A percentile compares a stretch with the other conserved stretches of the same genome.
Conservation (phyloP, 495 filamentous ascomycete genomes). For the Penicillium tannophilum region DNA sequence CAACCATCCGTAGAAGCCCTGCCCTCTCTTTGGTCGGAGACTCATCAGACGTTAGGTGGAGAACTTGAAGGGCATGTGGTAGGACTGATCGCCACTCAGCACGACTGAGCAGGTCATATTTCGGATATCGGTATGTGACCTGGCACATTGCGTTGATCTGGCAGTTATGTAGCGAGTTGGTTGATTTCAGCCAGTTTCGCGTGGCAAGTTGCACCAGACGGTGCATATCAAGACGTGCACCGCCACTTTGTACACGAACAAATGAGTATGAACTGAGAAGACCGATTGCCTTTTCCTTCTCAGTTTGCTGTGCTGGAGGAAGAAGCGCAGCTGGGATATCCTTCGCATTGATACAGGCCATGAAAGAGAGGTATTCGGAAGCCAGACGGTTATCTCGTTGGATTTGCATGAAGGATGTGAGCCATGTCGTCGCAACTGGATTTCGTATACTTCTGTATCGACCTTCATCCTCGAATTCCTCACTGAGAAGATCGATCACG, state of each 20-base stretch:
- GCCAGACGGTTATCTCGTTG: constrained; percentile 30
- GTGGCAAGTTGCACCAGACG: constrained; percentile 33
- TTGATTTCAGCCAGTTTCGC: constrained; percentile 33
- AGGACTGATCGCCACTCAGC: constrained; percentile 22
- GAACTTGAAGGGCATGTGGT: constrained; percentile 34
- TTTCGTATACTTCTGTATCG: constrained; percentile 48
- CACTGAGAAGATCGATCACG: constrained; percentile 43
- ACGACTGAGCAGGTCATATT: too few species aligned
- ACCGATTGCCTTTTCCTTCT: constrained; percentile 33
- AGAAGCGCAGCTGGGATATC: constrained; percentile 28
- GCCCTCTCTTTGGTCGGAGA: neutral
- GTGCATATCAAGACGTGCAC: constrained; percentile 19
- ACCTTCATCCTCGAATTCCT: constrained; percentile 51
- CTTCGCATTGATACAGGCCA: constrained; percentile 41
- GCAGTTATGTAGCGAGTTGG: constrained; percentile 2
- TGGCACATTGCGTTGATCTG: neutral
- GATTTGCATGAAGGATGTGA: constrained; percentile 55
- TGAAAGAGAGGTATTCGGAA: constrained; percentile 41
- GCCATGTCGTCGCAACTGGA: constrained; percentile 57
- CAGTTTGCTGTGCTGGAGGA: constrained; percentile 1
- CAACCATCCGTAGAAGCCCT: neutral
- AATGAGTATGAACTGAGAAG: constrained; percentile 38
- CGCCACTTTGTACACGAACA: constrained; percentile 7
- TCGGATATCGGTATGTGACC: too few species aligned
- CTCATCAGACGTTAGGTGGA: constrained; percentile 5